Conservation (phyloP, 1,284 basidiomycete genomes). For the Ceratobasidium sp. region DNA sequence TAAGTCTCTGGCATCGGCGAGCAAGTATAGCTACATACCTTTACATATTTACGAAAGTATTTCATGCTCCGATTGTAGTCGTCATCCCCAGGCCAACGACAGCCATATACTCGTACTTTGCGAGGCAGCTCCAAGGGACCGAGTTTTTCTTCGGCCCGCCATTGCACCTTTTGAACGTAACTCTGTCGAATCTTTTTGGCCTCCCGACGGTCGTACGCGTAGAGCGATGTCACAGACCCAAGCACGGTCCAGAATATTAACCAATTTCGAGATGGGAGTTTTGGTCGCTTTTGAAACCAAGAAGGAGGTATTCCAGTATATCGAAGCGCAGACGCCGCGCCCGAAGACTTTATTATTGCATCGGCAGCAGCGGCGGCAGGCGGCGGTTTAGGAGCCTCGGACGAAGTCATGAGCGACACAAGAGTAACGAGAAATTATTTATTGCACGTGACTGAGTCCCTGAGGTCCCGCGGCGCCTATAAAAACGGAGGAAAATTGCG, state of each 20-base stretch:
- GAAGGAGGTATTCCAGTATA: slow-evolving; percentile 77
- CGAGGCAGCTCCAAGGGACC: slow-evolving; percentile 77
- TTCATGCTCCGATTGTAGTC: slow-evolving; percentile 85
- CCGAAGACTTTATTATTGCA: slow-evolving; percentile 28
- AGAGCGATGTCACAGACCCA: slow-evolving; percentile 76
- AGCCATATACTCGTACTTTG: slow-evolving; percentile 88
- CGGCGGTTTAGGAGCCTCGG: slow-evolving; percentile 25
- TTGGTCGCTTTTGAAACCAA: slow-evolving; percentile 81
- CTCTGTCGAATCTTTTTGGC: slow-evolving; percentile 81
- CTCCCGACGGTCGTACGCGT: slow-evolving; percentile 86
- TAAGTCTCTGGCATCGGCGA: slow-evolving; percentile 6
- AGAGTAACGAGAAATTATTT: slow-evolving; percentile 8
- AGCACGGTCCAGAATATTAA: slow-evolving; percentile 88
- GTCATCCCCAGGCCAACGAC: slow-evolving; percentile 95
- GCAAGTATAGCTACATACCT: slow-evolving; percentile 66
- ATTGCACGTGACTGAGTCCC: slow-evolving; percentile 34
- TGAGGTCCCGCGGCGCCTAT: background rate
- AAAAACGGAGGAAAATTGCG: slow-evolving; percentile 12
- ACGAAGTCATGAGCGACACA: slow-evolving; percentile 15
- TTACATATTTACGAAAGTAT: slow-evolving; percentile 97
- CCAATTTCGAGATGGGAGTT: slow-evolving; percentile 92
- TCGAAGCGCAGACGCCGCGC: slow-evolving; percentile 61
- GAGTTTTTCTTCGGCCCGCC: slow-evolving; percentile 77
- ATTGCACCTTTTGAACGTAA: slow-evolving; percentile 84
- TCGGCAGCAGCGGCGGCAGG: slow-evolving; percentile 31